Evolutionary conservation across 768 basidiomycete species (phyloP).

Genomic region (Amyloporia xantha): DNA sequence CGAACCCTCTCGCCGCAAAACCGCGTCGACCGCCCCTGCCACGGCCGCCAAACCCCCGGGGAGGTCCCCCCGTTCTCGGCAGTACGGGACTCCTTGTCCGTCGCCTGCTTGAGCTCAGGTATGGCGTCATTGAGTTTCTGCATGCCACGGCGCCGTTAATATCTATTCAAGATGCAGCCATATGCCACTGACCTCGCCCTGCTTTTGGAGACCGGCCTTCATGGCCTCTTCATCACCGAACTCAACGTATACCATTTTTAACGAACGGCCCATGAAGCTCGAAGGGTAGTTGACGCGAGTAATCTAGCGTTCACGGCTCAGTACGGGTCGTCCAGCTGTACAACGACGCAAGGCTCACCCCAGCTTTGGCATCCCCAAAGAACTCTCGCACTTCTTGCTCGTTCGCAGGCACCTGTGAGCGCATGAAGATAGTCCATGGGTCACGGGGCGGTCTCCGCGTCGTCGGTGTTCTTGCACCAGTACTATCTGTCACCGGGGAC

Average conservation of each 20-base stretch:
- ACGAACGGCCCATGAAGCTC: constrained; percentile 39
- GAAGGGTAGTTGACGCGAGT: constrained; percentile 58
- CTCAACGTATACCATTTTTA: constrained; percentile 76
- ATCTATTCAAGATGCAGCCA: too few relatives aligned
- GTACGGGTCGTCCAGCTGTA: too few relatives aligned
- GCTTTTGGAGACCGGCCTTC: constrained; percentile 71
- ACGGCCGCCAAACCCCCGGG: constrained; percentile 36
- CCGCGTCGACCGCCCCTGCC: constrained; percentile 48
- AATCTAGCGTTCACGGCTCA: too few relatives aligned
- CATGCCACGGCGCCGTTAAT: too few relatives aligned
- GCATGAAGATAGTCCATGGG: constrained; percentile 85
- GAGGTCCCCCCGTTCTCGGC: constrained; percentile 17
- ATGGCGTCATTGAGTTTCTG: constrained; percentile 65
- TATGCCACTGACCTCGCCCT: constrained; percentile 51
- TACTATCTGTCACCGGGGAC: constrained; percentile 36
- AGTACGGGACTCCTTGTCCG: constrained; percentile 38
- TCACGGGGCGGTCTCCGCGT: constrained; percentile 54
- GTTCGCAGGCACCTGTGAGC: constrained; percentile 43
- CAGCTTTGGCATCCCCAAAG: constrained; percentile 63
- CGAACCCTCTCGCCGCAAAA: constrained; percentile 59
- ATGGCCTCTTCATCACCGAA: constrained; percentile 85
- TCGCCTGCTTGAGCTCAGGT: constrained; percentile 68
- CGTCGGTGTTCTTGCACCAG: constrained; percentile 69
- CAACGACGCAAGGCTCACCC: constrained; percentile 38
- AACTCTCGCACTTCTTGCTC: constrained; percentile 71